A percentile compares a stretch with the other conserved stretches of the same genome.
Evolutionary conservation across 768 basidiomycete genomes (phyloP).

Genomic region (Podaxis sp.): DNA sequence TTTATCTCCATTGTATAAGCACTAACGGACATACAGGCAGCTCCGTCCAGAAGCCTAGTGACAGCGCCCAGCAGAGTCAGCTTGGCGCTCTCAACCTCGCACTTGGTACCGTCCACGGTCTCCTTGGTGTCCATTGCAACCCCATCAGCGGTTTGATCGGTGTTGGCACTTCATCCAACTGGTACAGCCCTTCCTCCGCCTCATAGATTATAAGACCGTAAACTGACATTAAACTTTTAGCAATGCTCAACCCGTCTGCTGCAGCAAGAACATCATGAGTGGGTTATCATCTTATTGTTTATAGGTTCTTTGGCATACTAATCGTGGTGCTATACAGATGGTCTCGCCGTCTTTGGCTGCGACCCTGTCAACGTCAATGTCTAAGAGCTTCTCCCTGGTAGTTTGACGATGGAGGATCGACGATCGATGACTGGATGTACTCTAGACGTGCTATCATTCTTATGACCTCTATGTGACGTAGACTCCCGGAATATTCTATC

Average conservation of each 20-base stretch:
- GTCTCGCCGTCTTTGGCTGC: slow-evolving; percentile 21
- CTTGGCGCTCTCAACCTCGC: background rate
- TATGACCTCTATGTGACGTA: no score
- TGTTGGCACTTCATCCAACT: slow-evolving; percentile 19
- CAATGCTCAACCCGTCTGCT: slow-evolving; percentile 21
- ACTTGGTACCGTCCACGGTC: background rate
- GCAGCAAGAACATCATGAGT: slow-evolving; percentile 23
- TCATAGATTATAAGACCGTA: background rate
- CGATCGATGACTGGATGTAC: no score
- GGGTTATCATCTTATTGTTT: slow-evolving; percentile 8
- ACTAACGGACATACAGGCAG: background rate
- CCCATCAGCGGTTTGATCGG: slow-evolving; percentile 22
- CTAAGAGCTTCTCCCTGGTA: slow-evolving; percentile 2
- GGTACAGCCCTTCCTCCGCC: slow-evolving; percentile 1
- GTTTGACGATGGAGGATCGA: background rate
- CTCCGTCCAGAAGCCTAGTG: background rate
- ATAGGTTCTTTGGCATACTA: background rate
- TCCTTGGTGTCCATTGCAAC: slow-evolving; percentile 20
- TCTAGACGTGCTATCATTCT: no score
- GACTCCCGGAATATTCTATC: no score
- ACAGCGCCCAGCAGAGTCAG: no score
- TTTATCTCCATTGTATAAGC: no score
- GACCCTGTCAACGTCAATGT: slow-evolving; percentile 20
- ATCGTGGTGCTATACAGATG: slow-evolving; percentile 11
- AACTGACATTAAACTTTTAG: slow-evolving; percentile 6